These are phyloP conservation scores for Telopea speciosissima DNA, from an alignment of 177 flowering plant species.

Conservation along the genomic window DNA sequence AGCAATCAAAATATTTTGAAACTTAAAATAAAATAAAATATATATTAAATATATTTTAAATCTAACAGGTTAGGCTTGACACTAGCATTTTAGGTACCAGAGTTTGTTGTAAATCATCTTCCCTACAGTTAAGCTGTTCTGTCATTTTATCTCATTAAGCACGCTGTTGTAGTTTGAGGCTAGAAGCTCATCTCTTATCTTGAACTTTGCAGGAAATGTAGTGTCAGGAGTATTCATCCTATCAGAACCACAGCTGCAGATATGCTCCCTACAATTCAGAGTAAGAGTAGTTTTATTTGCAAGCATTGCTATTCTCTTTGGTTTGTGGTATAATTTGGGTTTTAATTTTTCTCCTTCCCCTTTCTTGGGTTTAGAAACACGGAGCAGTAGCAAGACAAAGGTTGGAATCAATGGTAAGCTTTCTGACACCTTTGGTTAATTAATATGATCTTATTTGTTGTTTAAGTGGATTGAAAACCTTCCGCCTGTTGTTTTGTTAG, in stretches of 20 bases:
- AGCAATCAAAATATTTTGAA: too few relatives aligned
- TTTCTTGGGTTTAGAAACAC: slow-evolving; percentile 36
- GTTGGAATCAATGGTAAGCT: slow-evolving; percentile 83
- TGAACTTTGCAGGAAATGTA: slow-evolving; percentile 29
- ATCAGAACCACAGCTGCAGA: slow-evolving; percentile 83
- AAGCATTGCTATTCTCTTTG: neutral
- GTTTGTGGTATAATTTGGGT: too few relatives aligned
- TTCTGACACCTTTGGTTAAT: neutral
- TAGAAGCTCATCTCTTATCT: neutral
- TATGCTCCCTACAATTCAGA: slow-evolving; percentile 52
- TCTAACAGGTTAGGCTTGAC: slow-evolving; percentile 21
- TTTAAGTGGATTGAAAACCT: neutral
- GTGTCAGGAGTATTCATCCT: slow-evolving; percentile 35
- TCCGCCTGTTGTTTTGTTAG: too few relatives aligned
- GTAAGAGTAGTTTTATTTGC: slow-evolving; percentile 28
- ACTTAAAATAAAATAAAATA: too few relatives aligned
- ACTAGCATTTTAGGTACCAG: slow-evolving; percentile 38
- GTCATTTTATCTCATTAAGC: neutral
- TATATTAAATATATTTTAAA: too few relatives aligned
- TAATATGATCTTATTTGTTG: neutral
- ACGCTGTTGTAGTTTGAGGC: neutral
- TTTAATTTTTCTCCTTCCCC: neutral
- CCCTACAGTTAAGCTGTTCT: slow-evolving; percentile 43
- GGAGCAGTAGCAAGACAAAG: slow-evolving; percentile 52
- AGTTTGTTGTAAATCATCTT: slow-evolving; percentile 32